Evolutionary conservation across 1,284 basidiomycete genomes (phyloP).

Genomic region (Apiotrichum montevideense): DNA sequence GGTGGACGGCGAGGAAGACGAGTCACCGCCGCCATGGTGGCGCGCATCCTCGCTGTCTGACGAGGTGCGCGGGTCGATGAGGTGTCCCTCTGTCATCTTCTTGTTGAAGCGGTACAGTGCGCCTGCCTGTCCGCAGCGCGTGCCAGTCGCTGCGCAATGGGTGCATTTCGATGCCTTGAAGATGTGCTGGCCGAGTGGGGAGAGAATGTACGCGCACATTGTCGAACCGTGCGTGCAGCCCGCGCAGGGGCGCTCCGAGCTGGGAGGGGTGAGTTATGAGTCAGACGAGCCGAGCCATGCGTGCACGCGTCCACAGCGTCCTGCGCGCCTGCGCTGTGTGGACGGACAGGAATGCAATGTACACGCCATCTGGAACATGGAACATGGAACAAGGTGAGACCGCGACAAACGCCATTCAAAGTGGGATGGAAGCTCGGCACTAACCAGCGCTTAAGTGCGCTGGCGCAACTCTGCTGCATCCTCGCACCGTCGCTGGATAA

Average conservation of each 20-base stretch:
- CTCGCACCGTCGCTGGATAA: too few relatives aligned
- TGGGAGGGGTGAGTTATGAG: not conserved
- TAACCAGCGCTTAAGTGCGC: too few relatives aligned
- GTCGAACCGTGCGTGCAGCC: not conserved
- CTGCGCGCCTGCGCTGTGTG: not conserved
- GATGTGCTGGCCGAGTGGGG: not conserved
- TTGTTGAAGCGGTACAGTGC: conserved; percentile 5
- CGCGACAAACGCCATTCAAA: too few relatives aligned
- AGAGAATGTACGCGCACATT: not conserved
- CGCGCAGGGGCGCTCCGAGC: not conserved
- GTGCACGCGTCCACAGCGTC: too few relatives aligned
- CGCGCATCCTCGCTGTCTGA: not conserved
- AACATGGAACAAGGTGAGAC: too few relatives aligned
- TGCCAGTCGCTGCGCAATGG: not conserved
- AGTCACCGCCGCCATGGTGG: too few relatives aligned
- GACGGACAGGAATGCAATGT: too few relatives aligned
- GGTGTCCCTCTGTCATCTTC: not conserved
- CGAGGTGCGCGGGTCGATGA: not conserved
- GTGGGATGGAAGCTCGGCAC: too few relatives aligned
- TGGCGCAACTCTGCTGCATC: too few relatives aligned
- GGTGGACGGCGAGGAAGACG: too few relatives aligned
- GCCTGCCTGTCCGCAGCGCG: not conserved
- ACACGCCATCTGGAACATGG: too few relatives aligned
- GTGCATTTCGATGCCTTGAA: conserved; percentile 1
- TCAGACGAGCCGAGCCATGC: too few relatives aligned